Evolutionary conservation across 345 rosid genomes (phyloP).

Genomic region (sweet orange (Citrus sinensis)): DVS_A1.0 CM039161.1:20499501-20500000

Average conservation of each 20-base stretch:
- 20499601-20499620: conserved; percentile 85
- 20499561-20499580: conserved; percentile 82
- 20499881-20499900: conserved; percentile 57
- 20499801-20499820: conserved; percentile 95
- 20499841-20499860: conserved; percentile 85
- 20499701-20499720: conserved; percentile 90
- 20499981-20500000: conserved; percentile 92
- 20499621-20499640: conserved; percentile 97
- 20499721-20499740: conserved; percentile 63
- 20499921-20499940: conserved; percentile 80
- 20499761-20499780: conserved; percentile 52
- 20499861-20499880: conserved; percentile 90
- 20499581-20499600: conserved; percentile 93
- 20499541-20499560: conserved; percentile 94
- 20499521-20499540: conserved; percentile 75
- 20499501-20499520: conserved; percentile 35
- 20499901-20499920: conserved; percentile 64
- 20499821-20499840: conserved; percentile 79
- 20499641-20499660: conserved; percentile 68
- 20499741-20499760: conserved; percentile 83
- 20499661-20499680: conserved; percentile 78
- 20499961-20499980: conserved; percentile 85
- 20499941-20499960: conserved; percentile 86
- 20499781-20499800: conserved; percentile 90
- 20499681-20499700: conserved; percentile 91